A percentile compares a stretch with the other conserved stretches of the same genome.
Evolutionary conservation across 1,284 basidiomycete species (phyloP).

Genomic region (Trichosporon coremiiforme): DNA sequence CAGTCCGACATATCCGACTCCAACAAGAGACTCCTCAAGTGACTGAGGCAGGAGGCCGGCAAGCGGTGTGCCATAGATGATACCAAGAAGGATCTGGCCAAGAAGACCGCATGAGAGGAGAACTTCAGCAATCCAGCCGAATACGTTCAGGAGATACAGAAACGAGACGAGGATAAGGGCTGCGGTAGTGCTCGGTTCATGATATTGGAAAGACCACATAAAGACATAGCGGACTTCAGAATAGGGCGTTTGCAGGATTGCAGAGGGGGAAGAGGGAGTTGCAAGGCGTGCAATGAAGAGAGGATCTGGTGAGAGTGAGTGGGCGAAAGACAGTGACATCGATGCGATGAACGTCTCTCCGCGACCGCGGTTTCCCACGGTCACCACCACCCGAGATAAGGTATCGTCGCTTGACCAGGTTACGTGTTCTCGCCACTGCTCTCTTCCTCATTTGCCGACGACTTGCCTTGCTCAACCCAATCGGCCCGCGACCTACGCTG

Average conservation of each 20-base stretch:
- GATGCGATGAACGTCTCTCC: too few relatives aligned
- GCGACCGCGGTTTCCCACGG: too few relatives aligned
- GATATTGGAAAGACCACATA: conserved; percentile 46
- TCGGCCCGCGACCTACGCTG: too few relatives aligned
- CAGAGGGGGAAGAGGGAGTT: neutral
- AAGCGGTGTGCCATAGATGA: conserved; percentile 60
- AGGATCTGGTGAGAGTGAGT: too few relatives aligned
- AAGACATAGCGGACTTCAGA: conserved; percentile 24
- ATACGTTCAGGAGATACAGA: conserved; percentile 55
- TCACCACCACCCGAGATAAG: too few relatives aligned
- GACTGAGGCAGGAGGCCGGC: conserved; percentile 56
- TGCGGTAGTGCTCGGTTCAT: conserved; percentile 47
- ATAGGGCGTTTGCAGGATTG: neutral
- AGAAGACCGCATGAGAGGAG: conserved; percentile 54
- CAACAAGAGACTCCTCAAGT: conserved; percentile 59
- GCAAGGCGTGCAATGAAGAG: neutral
- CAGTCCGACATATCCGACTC: conserved; percentile 62
- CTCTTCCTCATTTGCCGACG: too few relatives aligned
- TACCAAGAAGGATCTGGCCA: conserved; percentile 60
- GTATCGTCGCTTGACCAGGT: too few relatives aligned
- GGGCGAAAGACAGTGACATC: too few relatives aligned
- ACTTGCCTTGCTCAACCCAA: too few relatives aligned
- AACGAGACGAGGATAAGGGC: conserved; percentile 54
- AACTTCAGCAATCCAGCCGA: conserved; percentile 43
- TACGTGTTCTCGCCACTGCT: too few relatives aligned